Evolutionary conservation across 176 grass and related monocot genomes (phyloP).

Genomic region (Chloris gayana): DNA sequence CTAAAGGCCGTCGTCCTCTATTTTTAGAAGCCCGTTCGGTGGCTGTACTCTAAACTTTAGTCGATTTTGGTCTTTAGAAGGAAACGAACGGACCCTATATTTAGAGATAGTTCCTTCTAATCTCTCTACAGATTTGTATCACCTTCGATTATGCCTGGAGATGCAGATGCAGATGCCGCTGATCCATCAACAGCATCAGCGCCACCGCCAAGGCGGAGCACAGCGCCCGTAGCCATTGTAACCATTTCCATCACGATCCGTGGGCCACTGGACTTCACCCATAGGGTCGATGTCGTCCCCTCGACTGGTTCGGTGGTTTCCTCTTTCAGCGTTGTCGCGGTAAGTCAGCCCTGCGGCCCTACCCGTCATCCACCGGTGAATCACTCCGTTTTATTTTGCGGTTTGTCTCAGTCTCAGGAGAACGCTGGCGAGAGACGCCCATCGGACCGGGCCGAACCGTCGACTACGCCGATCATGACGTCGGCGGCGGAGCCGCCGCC

Average conservation of each 20-base stretch:
- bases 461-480: conserved; percentile 50
- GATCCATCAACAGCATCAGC: not conserved
- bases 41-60: too few species aligned
- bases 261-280: too few species aligned
- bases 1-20: too few species aligned
- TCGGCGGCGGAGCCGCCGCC: conserved; percentile 72
- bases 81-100: too few species aligned
- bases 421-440: conserved; percentile 7
- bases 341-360: not conserved
- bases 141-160: too few species aligned
- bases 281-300: not conserved
- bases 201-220: not conserved
- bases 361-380: not conserved
- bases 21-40: too few species aligned
- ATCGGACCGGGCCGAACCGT: conserved; percentile 10
- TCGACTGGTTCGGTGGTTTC: not conserved
- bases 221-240: not conserved
- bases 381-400: not conserved
- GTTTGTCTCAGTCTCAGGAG: not conserved
- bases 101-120: too few species aligned
- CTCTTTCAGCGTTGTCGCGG: not conserved
- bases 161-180: too few species aligned
- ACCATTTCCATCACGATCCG: not conserved
- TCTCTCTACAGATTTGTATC: too few species aligned
- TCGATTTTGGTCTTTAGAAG: too few species aligned